These are phyloP conservation scores for Globisporangium okanoganense DNA, from an alignment of 352 stramenopile species.

Conservation along the genomic window DNA sequence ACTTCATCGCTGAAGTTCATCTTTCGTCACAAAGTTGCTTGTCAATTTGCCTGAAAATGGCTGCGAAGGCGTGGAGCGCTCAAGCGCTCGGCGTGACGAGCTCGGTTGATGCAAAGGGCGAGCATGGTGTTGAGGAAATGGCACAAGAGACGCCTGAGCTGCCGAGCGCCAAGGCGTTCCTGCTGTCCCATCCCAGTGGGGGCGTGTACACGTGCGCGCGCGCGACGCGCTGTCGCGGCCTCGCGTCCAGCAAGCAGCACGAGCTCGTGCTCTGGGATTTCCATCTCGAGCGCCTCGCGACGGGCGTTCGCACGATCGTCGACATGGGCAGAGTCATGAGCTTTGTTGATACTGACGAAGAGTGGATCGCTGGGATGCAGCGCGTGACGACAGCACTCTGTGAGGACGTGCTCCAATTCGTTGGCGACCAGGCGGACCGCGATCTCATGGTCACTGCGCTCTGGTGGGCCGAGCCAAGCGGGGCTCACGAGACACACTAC, in stretches of 20 bases:
- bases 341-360: background rate
- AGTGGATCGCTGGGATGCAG: conserved; percentile 3
- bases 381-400: conserved; percentile 15
- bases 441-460: conserved; percentile 69
- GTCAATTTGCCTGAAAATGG: background rate
- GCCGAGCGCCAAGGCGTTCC: conserved; percentile 39
- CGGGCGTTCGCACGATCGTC: conserved; percentile 4
- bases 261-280: conserved; percentile 50
- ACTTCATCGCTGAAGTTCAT: too few species aligned
- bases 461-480: conserved; percentile 31
- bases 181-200: conserved; percentile 30
- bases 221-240: conserved; percentile 8
- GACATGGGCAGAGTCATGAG: conserved; percentile 2
- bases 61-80: background rate
- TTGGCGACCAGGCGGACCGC: conserved; percentile 1
- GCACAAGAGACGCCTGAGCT: background rate
- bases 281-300: conserved; percentile 45
- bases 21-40: background rate
- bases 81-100: conserved; percentile 1
- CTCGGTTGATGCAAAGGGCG: background rate
- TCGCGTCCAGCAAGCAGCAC: background rate
- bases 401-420: conserved; percentile 2
- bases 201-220: conserved; percentile 70
- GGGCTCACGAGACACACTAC: conserved; percentile 10
- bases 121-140: background rate